Base-by-base conservation (phyloP, 2,329 filamentous ascomycete genomes). In the Ceratocystis cubensis region DNA sequence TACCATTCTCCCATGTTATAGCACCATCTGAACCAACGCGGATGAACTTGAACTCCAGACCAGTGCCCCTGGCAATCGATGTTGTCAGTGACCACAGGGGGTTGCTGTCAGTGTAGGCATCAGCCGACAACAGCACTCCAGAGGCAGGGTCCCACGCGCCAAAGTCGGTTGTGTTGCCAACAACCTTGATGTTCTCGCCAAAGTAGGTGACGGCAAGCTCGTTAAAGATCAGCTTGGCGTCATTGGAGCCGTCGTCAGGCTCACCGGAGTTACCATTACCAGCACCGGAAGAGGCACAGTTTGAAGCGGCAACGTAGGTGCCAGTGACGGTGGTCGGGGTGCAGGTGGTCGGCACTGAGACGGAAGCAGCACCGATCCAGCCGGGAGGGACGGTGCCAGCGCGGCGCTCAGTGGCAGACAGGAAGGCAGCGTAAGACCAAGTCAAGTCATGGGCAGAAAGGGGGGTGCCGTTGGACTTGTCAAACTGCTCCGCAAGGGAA, bases 341-440 rank as follows among this genome's bases (percentile, higher is more conserved):
- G 73, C 84, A 87, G 0, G 74, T 72, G 1, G 75, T 70, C 0
- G 84, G 83, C 0, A 85, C 74, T 0, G 76, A 76, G 67, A 77
- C 79, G 2, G 77, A 78, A 5, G 76, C 71, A 57, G 74, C 69
- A 33, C 75, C 78, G 3, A 78, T 78, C 85, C 85, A 88, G 5
- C 82, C 80, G 0, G 79, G 76, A 1, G 85, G 84, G 7, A 85
- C 74, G 41, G 17, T 81, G 71, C 79, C 80, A 61, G 79, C 79
- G 61, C 85, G 81, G 46, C 85, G 81, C 53, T 79, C 79, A 28
- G 78, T 75, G n/a, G 82, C 82, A 0, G 86, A 87, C 61, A 90
- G 76, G 74, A 90, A 86, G 0, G 86, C 80, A 1, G 86, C 85
- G 70, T 89, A 89, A 0, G 86, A 88, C 87, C 87, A 90, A 2